Base-by-base conservation (phyloP, 352 stramenopile genomes). In the Globisporangium parvum region DNA sequence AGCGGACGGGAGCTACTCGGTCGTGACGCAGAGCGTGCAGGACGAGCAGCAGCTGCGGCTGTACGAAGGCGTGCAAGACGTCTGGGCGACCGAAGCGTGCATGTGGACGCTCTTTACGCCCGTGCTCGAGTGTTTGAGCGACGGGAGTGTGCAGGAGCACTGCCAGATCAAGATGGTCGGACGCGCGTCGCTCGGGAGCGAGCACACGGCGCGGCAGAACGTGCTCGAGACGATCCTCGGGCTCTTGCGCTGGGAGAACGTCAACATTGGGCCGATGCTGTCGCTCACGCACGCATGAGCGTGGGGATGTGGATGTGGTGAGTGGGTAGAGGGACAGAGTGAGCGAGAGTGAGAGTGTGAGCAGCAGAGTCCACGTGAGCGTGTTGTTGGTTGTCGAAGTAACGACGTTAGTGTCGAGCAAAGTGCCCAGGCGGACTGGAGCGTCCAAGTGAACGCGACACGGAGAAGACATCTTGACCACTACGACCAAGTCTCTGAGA, bases 141-240 rank as follows among this genome's bases (percentile, higher is more conserved):
- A 40, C 8, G 53, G 50, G 8, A 44, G 60, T 10, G 46, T 60
- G n/a, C 8, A 41, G 1, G 70, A 82, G 52, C 62, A 79, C 46
- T 82, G 73, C 42, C 53, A 66, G 6, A 60, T 82, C 20, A 57
- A 69, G 42, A 64, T 80, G 45, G 60, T 68, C 11, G 73, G 73
- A 2, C 70, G 60, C 75, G 41, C 67, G 70, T 10, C 63, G 73
- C 26, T 49, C 52, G 21, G 35, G 57, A 24, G 57, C 51, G 41
- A 12, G 15, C 11, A 3, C 11, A 18, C 35, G 3, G 65, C 68
- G 45, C 57, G 55, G 2, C 40, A 49, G 28, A 60, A 24, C 47
- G 75, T 75, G 17, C 59, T 79, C n/a, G 71, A 86, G 60, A 78
- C 66, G n/a, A 66, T 86, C n/a, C 66, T 86, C 48, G 70, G 70